Conservation (phyloP, 2,329 filamentous ascomycete genomes). For the Sclerotinia borealis region DNA sequence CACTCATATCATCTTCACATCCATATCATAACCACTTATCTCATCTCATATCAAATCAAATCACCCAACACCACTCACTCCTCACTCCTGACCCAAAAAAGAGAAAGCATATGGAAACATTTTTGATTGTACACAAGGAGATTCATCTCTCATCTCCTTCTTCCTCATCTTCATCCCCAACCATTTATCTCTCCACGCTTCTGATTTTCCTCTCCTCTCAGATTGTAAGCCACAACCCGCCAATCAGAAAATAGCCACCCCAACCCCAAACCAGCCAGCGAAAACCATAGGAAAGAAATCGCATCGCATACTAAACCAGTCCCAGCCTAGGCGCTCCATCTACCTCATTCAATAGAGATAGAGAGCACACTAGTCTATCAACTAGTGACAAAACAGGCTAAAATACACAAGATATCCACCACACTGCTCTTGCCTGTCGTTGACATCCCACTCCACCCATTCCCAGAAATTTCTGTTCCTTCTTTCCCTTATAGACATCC, state of each 20-base stretch:
- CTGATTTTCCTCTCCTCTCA: not conserved
- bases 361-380: constrained; percentile 5
- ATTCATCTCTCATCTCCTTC: not conserved
- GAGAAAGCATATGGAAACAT: constrained; percentile 1
- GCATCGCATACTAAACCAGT: not conserved
- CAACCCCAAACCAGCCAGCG: not conserved
- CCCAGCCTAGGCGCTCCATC: constrained; percentile 1
- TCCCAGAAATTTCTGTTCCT: constrained; percentile 1
- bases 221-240: not conserved
- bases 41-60: not conserved
- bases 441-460: not conserved
- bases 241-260: not conserved
- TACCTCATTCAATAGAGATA: not conserved
- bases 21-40: not conserved
- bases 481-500: constrained; percentile 8
- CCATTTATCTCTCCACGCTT: not conserved
- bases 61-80: not conserved
- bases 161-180: not conserved
- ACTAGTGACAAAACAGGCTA: not conserved
- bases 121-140: constrained; percentile 11
- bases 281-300: not conserved
- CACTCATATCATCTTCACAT: not conserved
- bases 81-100: not conserved
- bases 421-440: not conserved
- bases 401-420: not conserved